These are phyloP conservation scores for Penicillium macrosclerotiorum DNA, from an alignment of 495 filamentous ascomycete genomes.

Conservation along the genomic window DNA sequence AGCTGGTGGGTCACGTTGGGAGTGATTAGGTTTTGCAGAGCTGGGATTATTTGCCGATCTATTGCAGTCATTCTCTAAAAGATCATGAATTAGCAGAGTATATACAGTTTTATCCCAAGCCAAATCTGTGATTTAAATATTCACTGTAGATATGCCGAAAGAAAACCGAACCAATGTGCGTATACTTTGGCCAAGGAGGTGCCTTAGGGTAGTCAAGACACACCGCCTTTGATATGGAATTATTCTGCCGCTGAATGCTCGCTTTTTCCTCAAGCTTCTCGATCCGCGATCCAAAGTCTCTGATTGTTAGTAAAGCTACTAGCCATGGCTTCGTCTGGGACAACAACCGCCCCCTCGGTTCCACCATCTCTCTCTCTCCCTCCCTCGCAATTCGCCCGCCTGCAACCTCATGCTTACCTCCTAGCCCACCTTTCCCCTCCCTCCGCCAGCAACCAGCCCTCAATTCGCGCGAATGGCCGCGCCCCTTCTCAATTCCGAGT, in stretches of 20 bases:
- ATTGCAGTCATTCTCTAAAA: too few species aligned
- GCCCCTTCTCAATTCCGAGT: conserved; percentile 63
- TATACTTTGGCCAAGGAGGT: background rate
- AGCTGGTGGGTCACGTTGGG: too few species aligned
- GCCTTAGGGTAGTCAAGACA: background rate
- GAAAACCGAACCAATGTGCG: too few species aligned
- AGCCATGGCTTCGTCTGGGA: conserved; percentile 27
- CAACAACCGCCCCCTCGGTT: conserved; percentile 19
- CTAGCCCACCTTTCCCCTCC: conserved; percentile 77
- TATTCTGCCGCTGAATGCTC: conserved; percentile 35
- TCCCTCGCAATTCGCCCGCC: conserved; percentile 79
- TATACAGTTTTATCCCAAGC: too few species aligned
- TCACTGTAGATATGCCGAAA: too few species aligned
- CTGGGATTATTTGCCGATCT: too few species aligned
- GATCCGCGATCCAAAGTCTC: background rate
- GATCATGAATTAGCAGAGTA: too few species aligned
- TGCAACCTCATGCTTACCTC: conserved; percentile 86
- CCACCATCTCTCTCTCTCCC: conserved; percentile 65
- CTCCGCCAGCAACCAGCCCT: conserved; percentile 48
- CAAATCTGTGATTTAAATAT: too few species aligned
- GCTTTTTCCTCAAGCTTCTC: conserved; percentile 20
- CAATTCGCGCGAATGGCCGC: conserved; percentile 76
- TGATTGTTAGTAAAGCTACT: conserved; percentile 1
- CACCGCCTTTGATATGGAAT: conserved; percentile 20
- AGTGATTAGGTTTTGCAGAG: too few species aligned